Evolutionary conservation across 2,329 filamentous ascomycete genomes (phyloP), one percentile per base, ranked within the genome.

Genomic region (Drechslera avenae): DNA sequence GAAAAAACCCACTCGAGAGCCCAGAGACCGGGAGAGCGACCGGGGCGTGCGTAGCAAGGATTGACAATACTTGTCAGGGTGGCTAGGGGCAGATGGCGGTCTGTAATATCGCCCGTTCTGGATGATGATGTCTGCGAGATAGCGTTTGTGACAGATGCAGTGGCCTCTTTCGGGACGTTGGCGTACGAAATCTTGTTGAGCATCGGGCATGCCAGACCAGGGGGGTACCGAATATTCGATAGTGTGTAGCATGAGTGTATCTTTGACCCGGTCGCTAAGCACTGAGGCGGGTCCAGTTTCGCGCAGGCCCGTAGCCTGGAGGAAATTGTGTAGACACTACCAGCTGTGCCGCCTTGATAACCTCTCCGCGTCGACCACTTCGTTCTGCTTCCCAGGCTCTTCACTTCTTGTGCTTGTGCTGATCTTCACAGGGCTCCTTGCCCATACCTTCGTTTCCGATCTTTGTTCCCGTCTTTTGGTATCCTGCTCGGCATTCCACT

Each of bases 201-300:
- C 43, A 32, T 50, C 46, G 36, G 40, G 37, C 40, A 30, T 53
- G 50, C 46, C 45, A 50, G 41, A 50, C 50, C 42, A 53, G 50
- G 46, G 50, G 43, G 32, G 32, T 42, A 42, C 47, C 42, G 35
- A 47, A 31, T 17, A 40, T 47, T 55, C 52, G 39, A 55, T 55
- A 52, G 44, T 47, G 43, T 41, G 52, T 43, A 48, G 39, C 52
- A 47, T 45, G 35, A 44, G 48, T 55, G 43, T 52, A 52, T 55
- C 35, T 48, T 39, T 33, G 39, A 19, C 33, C 52, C 47, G 17
- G 42, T 54, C 42, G 39, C 39, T 53, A 40, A 31, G 35, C 31
- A 31, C 36, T 52, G 52, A 39, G 40, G 31, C 36, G 35, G 37
- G 31, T 40, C 33, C 30, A 44, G 36, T 16, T 17, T 46, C 37